Conservation (phyloP, 768 basidiomycete species). For the Tubosaeta sp. region DNA sequence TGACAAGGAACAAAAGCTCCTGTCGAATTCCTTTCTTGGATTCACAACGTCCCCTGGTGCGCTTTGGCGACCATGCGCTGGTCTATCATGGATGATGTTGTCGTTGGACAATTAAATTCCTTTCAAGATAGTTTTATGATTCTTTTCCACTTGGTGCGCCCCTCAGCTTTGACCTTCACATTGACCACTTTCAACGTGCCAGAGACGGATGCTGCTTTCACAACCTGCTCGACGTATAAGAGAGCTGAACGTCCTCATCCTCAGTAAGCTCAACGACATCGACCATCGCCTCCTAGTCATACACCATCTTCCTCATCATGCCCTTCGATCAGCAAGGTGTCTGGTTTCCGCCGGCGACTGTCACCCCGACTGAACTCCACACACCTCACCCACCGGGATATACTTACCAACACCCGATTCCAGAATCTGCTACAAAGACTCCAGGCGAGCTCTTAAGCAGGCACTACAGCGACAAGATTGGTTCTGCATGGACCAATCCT, state of each 20-base stretch:
- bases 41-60: too few species aligned
- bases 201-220: neutral
- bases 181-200: neutral
- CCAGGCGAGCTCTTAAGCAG: slow-evolving; percentile 6
- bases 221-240: neutral
- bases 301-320: neutral
- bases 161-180: neutral
- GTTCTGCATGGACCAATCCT: neutral
- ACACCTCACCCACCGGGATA: neutral
- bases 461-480: neutral
- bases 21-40: too few species aligned
- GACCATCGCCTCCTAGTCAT: neutral
- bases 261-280: neutral
- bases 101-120: neutral
- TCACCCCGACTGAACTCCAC: slow-evolving; percentile 3
- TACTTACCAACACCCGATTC: neutral
- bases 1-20: too few species aligned
- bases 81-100: too few species aligned
- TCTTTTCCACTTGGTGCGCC: neutral
- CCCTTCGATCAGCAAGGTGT: neutral
- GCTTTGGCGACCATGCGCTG: too few species aligned
- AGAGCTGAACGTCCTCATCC: neutral
- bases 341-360: slow-evolving; percentile 3
- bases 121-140: neutral
- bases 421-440: neutral